A percentile compares a stretch with the other conserved stretches of the same genome.
Conservation (phyloP, 805 yeast genomes). For the Komagataella mondaviorum region DNA sequence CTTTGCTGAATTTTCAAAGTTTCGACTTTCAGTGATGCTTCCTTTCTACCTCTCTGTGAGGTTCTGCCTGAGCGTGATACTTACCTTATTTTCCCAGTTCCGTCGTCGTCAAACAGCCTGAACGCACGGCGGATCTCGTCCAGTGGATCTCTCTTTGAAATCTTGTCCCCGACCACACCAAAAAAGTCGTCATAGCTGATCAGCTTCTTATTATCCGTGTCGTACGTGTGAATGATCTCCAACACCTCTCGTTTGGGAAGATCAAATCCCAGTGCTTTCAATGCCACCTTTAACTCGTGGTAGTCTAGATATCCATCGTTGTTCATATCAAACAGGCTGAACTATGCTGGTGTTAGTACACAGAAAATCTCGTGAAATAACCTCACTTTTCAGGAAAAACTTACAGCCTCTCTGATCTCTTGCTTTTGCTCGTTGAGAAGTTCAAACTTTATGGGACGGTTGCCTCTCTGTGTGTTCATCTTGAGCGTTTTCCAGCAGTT, state of each 20-base stretch:
- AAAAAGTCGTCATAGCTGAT: constrained; percentile 76
- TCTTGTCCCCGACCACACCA: constrained; percentile 64
- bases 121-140: constrained; percentile 90
- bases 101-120: constrained; percentile 76
- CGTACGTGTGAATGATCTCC: constrained; percentile 68
- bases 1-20: neutral
- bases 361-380: neutral
- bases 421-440: constrained; percentile 78
- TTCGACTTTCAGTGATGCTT: neutral
- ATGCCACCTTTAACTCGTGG: constrained; percentile 88
- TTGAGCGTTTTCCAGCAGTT: neutral
- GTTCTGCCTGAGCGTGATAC: neutral
- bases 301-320: constrained; percentile 82
- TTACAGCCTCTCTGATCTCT: constrained; percentile 76
- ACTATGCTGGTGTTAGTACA: constrained; percentile 15
- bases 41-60: neutral
- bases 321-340: constrained; percentile 83
- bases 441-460: constrained; percentile 38
- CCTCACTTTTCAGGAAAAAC: constrained; percentile 7
- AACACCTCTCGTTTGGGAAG: constrained; percentile 63
- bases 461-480: neutral
- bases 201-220: constrained; percentile 56
- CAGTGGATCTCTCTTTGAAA: constrained; percentile 80
- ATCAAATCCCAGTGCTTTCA: constrained; percentile 88
- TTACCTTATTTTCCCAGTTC: constrained; percentile 62